Base-by-base conservation (phyloP, 176 grass and related monocot genomes). In the Oryza coarctata region DNA sequence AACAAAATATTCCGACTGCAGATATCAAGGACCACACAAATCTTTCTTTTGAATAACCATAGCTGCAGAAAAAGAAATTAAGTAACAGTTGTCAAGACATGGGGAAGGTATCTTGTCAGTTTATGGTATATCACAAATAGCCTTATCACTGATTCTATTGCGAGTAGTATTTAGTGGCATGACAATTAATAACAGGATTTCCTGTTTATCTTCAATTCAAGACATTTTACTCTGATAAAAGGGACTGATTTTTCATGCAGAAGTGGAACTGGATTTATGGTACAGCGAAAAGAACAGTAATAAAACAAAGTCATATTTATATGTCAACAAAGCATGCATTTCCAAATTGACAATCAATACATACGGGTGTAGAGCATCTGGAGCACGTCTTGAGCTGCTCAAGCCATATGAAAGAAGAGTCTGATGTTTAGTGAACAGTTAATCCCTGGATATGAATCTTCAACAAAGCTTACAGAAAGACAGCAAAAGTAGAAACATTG, bases 21-120 rank as follows among this genome's bases (percentile, higher is more conserved):
- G 97, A 99, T 92, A 99, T 99, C 66, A 99, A 84, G 31, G 97
- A 99, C 97, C 97, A 99, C 63, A 99, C 93, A 94, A 99, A 99
- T 86, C 93, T 95, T 86, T 99, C 97, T 85, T 99, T 99, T 28
- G 91, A 99, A 84, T 99, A 99, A 62, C 97, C 97, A 94, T 96
- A 99, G 61, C 93, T 99, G 89, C 44, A 88, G 73, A 80, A 70
- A 74, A 71, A 65, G 35, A 86, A 49, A 89, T 52, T 80, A 83
- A 80, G 84, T 74, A 91, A 82, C 29, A 63, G 39, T 66, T 26
- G 28, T 83, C 30, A 81, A 77, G 49, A 83, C 17, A 90, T 40
- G 44, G 45, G 55, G 60, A 44, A 68, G 11, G 40, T 18, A 55
- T 18, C 22, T 34, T 76, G 71, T 26, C 55, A 29, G 17, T 32